Evolutionary conservation across 495 filamentous ascomycete genomes (phyloP).

Genomic region (Tuber magnatum): DNA sequence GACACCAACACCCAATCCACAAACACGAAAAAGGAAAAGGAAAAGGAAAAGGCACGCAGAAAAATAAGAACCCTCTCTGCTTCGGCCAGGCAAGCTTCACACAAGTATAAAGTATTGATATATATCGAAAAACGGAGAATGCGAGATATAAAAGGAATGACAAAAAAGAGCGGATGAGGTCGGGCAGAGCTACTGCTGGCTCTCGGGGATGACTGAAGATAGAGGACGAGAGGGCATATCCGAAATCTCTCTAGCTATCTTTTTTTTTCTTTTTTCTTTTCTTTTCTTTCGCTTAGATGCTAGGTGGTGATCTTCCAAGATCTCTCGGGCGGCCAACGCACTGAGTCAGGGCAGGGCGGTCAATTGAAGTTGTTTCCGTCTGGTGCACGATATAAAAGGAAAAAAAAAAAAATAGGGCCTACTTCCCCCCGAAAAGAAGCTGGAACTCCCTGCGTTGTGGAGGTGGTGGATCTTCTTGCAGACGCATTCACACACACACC

Average conservation of each 20-base stretch:
- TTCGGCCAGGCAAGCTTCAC: background rate
- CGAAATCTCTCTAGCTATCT: slow-evolving; percentile 11
- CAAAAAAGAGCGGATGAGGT: slow-evolving; percentile 32
- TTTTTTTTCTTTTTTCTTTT: background rate
- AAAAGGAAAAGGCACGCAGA: too few relatives aligned
- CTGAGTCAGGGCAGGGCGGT: slow-evolving; percentile 26
- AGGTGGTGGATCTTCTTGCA: slow-evolving; percentile 20
- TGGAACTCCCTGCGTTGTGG: slow-evolving; percentile 17
- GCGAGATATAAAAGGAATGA: slow-evolving; percentile 22
- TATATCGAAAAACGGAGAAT: slow-evolving; percentile 15
- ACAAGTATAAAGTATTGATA: slow-evolving; percentile 1
- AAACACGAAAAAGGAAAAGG: background rate
- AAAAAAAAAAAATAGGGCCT: slow-evolving; percentile 2
- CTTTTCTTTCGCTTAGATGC: slow-evolving; percentile 37
- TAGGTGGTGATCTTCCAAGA: slow-evolving; percentile 38
- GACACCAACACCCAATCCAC: slow-evolving; percentile 1
- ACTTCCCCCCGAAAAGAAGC: slow-evolving; percentile 17
- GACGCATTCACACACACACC: slow-evolving; percentile 2
- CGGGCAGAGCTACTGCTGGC: slow-evolving; percentile 30
- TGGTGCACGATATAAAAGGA: slow-evolving; percentile 26
- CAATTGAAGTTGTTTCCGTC: slow-evolving; percentile 33
- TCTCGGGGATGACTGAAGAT: slow-evolving; percentile 34
- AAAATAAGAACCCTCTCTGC: background rate
- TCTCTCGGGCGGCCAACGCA: slow-evolving; percentile 32
- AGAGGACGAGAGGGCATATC: slow-evolving; percentile 34